phyloP scores from a whole-genome alignment of 441 rosid species.

The Euphorbia corollata region DNA sequence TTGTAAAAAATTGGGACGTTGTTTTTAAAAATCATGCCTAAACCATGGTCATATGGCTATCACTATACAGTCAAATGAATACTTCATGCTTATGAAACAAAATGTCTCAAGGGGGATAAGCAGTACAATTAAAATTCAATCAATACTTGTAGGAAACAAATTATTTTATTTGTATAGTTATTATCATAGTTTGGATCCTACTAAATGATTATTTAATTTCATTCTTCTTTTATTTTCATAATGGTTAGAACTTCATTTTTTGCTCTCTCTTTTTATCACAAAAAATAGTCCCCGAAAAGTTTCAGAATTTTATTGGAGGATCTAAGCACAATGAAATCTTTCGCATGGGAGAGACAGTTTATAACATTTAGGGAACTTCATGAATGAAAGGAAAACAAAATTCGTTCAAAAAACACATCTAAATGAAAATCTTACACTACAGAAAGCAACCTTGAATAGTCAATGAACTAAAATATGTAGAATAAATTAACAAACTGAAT shows the following conservation, averaged over 20 bases:
- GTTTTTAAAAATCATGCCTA: too few species aligned
- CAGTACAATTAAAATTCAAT: not conserved
- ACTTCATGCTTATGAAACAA: not conserved
- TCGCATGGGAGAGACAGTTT: too few species aligned
- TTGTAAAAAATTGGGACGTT: too few species aligned
- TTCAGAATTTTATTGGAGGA: not conserved
- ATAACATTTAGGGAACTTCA: too few species aligned
- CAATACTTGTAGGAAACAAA: not conserved
- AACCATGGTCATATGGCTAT: too few species aligned
- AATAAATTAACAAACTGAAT: not conserved
- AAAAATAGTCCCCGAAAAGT: not conserved
- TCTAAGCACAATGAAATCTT: not conserved
- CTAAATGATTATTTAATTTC: not conserved
- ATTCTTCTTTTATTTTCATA: not conserved
- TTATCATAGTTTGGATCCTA: not conserved
- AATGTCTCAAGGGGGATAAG: not conserved
- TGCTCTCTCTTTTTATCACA: too few species aligned
- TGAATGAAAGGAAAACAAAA: too few species aligned
- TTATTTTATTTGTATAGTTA: not conserved
- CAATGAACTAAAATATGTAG: not conserved
- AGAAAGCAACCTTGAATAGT: not conserved
- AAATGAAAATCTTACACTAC: not conserved
- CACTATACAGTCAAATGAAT: not conserved
- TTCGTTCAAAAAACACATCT: too few species aligned
- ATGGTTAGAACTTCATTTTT: not conserved